Percentiles rank a stretch among this genome's conserved stretches.
These are phyloP conservation scores for Cyberlindnera saturnus DNA, from an alignment of 805 yeast genomes.

Conservation along the genomic window DNA sequence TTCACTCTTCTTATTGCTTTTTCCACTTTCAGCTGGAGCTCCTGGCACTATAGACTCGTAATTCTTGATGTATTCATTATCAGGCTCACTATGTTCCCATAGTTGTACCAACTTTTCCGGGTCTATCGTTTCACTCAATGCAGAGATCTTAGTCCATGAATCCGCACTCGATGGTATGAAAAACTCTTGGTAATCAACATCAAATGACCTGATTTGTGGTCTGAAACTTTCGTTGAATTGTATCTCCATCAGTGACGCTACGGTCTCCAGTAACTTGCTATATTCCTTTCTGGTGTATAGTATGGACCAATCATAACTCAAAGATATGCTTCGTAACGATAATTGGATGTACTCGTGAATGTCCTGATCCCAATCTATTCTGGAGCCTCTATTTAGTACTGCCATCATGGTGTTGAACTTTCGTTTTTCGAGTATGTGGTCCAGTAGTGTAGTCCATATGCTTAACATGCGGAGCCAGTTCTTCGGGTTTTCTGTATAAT, in stretches of 20 bases:
- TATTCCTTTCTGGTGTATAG: constrained; percentile 6
- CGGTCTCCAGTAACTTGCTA: constrained; percentile 1
- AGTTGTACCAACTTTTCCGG: constrained; percentile 12
- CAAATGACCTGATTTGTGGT: background rate
- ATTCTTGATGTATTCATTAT: constrained; percentile 10
- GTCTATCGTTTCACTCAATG: constrained; percentile 30
- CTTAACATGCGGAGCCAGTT: constrained; percentile 8
- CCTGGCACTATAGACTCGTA: constrained; percentile 17
- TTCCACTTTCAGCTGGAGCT: background rate
- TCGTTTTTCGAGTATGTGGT: background rate
- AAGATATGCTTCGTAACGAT: constrained; percentile 19
- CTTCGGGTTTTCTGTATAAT: constrained; percentile 12
- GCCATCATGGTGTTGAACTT: constrained; percentile 2
- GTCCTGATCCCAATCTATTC: constrained; percentile 15
- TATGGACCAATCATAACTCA: constrained; percentile 6
- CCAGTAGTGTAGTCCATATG: background rate
- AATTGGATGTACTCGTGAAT: constrained; percentile 30
- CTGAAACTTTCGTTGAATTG: constrained; percentile 2
- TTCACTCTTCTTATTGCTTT: background rate
- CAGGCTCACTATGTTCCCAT: constrained; percentile 26
- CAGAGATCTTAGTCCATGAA: constrained; percentile 42
- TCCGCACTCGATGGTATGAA: constrained; percentile 47
- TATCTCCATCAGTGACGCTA: constrained; percentile 5
- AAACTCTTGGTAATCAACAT: constrained; percentile 19
- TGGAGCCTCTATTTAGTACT: constrained; percentile 5